phyloP scores from a whole-genome alignment of 192 early-diverging fungal genomes.

The Gamsiella multidivaricata region DNA sequence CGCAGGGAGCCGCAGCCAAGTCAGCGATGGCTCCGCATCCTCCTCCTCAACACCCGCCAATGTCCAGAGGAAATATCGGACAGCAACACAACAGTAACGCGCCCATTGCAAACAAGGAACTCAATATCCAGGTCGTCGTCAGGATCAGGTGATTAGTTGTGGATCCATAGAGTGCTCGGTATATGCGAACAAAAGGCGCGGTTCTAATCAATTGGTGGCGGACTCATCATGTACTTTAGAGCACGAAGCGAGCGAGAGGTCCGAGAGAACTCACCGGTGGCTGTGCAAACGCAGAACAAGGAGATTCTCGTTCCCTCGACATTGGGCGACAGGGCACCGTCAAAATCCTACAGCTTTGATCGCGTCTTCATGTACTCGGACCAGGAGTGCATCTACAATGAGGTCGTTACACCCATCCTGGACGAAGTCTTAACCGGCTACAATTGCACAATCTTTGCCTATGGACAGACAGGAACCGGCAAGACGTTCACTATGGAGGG shows the following conservation, averaged over 20 bases:
- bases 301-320: slow-evolving; percentile 70
- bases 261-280: slow-evolving; percentile 70
- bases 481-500: slow-evolving; percentile 99
- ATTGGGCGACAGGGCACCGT: slow-evolving; percentile 60
- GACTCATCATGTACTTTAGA: slow-evolving; percentile 28
- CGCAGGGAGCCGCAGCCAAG: neutral
- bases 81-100: slow-evolving; percentile 3
- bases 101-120: slow-evolving; percentile 60
- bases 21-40: neutral
- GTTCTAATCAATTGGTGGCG: no score
- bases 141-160: slow-evolving; percentile 72
- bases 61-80: neutral
- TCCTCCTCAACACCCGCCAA: neutral
- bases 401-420: slow-evolving; percentile 83
- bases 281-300: slow-evolving; percentile 68
- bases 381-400: slow-evolving; percentile 85
- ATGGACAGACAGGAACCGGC: slow-evolving; percentile 92
- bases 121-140: slow-evolving; percentile 86
- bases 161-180: no score
- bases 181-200: no score
- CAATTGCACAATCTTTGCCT: slow-evolving; percentile 88
- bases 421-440: slow-evolving; percentile 77
- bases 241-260: slow-evolving; percentile 71
- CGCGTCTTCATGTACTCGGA: slow-evolving; percentile 83
- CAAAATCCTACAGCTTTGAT: slow-evolving; percentile 89